Percentiles rank a stretch among this genome's conserved stretches.
phyloP scores from a whole-genome alignment of 2,329 filamentous ascomycete genomes.

The Talaromyces sp. region DNA sequence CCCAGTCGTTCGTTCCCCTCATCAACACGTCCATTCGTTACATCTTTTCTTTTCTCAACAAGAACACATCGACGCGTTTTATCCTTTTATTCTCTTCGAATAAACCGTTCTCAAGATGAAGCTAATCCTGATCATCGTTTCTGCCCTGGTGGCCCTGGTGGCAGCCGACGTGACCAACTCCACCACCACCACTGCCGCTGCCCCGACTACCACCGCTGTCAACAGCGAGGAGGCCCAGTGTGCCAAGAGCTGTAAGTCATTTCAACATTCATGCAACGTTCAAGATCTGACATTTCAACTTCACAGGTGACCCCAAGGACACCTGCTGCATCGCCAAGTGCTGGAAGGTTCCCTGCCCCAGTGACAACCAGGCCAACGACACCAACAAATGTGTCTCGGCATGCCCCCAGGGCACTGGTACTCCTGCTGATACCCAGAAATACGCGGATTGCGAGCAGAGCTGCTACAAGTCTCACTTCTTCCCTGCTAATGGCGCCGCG shows the following conservation, averaged over 20 bases:
- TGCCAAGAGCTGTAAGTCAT: constrained; percentile 40
- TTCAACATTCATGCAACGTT: background rate
- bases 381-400: constrained; percentile 56
- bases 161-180: too few relatives aligned
- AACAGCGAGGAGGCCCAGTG: constrained; percentile 38
- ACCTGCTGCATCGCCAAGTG: constrained; percentile 57
- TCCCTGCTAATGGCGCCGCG: constrained; percentile 34
- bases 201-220: constrained; percentile 33
- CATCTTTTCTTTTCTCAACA: background rate
- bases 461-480: constrained; percentile 55
- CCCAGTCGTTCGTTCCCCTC: background rate
- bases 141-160: constrained; percentile 49
- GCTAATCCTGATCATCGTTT: constrained; percentile 48
- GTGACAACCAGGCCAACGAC: constrained; percentile 51
- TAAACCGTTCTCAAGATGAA: constrained; percentile 35
- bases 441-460: constrained; percentile 53
- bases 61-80: too few relatives aligned
- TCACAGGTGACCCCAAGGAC: constrained; percentile 46
- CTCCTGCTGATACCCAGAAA: constrained; percentile 46
- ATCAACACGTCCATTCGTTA: background rate
- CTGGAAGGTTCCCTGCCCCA: constrained; percentile 56
- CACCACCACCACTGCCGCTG: constrained; percentile 28
- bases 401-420: constrained; percentile 58
- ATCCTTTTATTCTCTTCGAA: too few relatives aligned
- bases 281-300: background rate